Base-by-base conservation (phyloP, 257 asterid species). In the Solanum arcanum region DNA sequence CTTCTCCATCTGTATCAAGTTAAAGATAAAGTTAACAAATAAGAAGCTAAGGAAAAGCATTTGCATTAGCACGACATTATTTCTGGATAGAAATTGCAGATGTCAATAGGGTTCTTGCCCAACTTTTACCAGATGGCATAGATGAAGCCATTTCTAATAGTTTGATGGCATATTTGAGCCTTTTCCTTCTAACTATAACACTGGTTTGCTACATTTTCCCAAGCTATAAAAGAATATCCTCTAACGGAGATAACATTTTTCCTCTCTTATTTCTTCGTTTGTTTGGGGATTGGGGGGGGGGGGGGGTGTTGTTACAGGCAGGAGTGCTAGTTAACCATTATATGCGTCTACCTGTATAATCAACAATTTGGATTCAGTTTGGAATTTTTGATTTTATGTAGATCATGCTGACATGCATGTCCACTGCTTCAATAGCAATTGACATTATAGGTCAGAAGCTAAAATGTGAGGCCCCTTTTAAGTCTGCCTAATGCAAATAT, bases 1-100 rank as follows among this genome's bases (percentile, higher is more conserved):
- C 92, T 94, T 95, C 88, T 94, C 98, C 98, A 97, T 93, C 99
- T 97, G 90, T 83, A 81, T 41, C 83, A 87, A 87, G 87, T 77
- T 86, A 86, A 62, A 31, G 47, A 83, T 46, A 33, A 47, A 56
- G 66, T 46, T 16, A 85, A 59, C 18, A 31, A 15, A 78, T 46
- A 27, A 44, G 39, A 18, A 49, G 13, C 84, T 0, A 72, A 27
- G n/a, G 1, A 21, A 78, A 16, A 25, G 66, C n/a, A 78, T n/a
- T 16, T 78, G 41, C 59, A 3, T 9, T 46, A 37, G 42, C 66
- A 29, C 3, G 42, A 6, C 64, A 52, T 52, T 52, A 16, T 52
- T 52, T 52, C 62, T 16, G 62, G 1, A 52, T 1, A 52, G 62
- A 52, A 52, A 18, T 52, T 18, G n/a, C 62, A 52, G 62, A 52